Base-by-base conservation (phyloP, 768 basidiomycete genomes). In the Auricularia heimuer region DNA sequence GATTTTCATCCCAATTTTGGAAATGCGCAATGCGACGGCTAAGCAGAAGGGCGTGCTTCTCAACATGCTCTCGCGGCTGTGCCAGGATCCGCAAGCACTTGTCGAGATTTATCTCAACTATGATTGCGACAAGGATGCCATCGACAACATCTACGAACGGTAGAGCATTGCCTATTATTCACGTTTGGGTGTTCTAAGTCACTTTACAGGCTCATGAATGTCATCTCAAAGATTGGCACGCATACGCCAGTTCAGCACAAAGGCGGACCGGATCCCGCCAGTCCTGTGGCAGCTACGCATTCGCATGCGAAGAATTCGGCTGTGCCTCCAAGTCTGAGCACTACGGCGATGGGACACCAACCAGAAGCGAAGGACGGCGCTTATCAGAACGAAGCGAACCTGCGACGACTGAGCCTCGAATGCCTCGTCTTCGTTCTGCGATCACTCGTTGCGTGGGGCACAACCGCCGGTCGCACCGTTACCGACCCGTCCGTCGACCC, bases 71-170 rank as follows among this genome's bases (percentile, higher is more conserved):
- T 85, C 85, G 18, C 85, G 90, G 51, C 77, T 99, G 16, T 95
- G 92, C 71, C 92, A 96, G 74, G 97, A 98, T 71, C 94, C 97
- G 1, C 97, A 98, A 74, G 94, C 96, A 8, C 80, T 99, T 21
- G 97, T 99, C 36, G 97, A 99, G 75, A 86, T 98, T 65, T 99
- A 98, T 77, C 87, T 99, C 73, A 99, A 99, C 75, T 99, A 99
- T 72, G 97, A 99, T 72, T 99, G 97, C 73, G 97, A 99, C 72
- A 85, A 93, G 66, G 89, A 93, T 66, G 93, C 96, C 3, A 83
- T 84, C 10, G 96, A 97, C 71, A 98, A 99, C 76, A 95, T 98
- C 65, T 99, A 98, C 75, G 97, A 99, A 71, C 91, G 92, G 86
- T 92, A 71, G 71, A 88, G 76, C 4, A 39, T 34, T 3, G 34